These are phyloP conservation scores for Botrytis galanthina DNA, from an alignment of 2,329 filamentous ascomycete genomes.

Conservation along the genomic window DNA sequence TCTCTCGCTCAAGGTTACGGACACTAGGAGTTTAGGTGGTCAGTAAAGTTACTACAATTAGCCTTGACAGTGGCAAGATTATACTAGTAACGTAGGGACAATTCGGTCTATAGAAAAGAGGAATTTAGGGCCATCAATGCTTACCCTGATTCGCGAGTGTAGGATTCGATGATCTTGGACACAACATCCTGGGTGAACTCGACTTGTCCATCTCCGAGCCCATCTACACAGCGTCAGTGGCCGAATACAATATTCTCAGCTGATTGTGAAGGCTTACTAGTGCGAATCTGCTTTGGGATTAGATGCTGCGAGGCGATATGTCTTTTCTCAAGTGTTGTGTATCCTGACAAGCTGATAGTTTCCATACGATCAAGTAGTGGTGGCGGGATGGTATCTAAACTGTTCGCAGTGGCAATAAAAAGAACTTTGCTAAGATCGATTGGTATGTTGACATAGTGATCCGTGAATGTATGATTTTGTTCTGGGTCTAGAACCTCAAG, in stretches of 20 bases:
- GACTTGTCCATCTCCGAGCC: slow-evolving; percentile 73
- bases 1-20: slow-evolving; percentile 91
- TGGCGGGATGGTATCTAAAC: slow-evolving; percentile 89
- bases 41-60: slow-evolving; percentile 11
- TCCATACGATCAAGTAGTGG: slow-evolving; percentile 96
- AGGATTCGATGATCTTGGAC: slow-evolving; percentile 92
- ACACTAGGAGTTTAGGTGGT: slow-evolving; percentile 55
- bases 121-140: slow-evolving; percentile 7
- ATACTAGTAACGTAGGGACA: not conserved
- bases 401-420: slow-evolving; percentile 97
- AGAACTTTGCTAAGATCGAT: slow-evolving; percentile 95
- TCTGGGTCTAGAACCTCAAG: slow-evolving; percentile 96
- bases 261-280: slow-evolving; percentile 47
- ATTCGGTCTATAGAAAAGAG: not conserved
- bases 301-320: slow-evolving; percentile 91
- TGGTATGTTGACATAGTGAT: slow-evolving; percentile 95
- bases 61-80: not conserved
- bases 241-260: slow-evolving; percentile 17
- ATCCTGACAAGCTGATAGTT: slow-evolving; percentile 87
- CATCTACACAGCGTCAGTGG: slow-evolving; percentile 49
- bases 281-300: slow-evolving; percentile 91
- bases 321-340: slow-evolving; percentile 94
- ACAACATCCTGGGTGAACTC: slow-evolving; percentile 78
- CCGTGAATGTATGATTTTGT: slow-evolving; percentile 91
- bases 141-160: slow-evolving; percentile 77